Evolutionary conservation across 805 yeast genomes (phyloP), one percentile per base, ranked within the genome.

Genomic region (Wickerhamiella domercqiae): DNA sequence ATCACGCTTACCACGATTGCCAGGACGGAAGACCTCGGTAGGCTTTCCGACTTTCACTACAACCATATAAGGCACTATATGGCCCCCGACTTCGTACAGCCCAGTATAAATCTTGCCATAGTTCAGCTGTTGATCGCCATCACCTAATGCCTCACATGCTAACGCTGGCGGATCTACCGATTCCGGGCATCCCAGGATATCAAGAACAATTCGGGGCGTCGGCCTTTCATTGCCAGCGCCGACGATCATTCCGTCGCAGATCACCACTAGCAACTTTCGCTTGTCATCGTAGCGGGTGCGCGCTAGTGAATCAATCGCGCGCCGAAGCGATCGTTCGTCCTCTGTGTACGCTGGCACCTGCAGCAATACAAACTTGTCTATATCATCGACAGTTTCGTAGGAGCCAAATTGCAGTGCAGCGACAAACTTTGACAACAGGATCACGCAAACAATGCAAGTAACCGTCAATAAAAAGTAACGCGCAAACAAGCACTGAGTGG

Each of bases 1-100:
- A 49, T 72, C 78, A 51, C 78, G 71, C 55, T 72, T 72, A 53
- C 78, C 78, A 50, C 78, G 64, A 53, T 72, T 72, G 43, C 78
- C 78, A 11, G 78, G 78, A 35, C 68, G 54, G 39, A 63, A 63
- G 11, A 66, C 67, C 52, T 72, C 78, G 7, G 64, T 68, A 2
- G 76, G 74, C 21, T 73, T 69, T 32, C 78, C 78, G 39, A 73
- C 71, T 53, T 72, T 72, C 34, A 72, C 76, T 39, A 72, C 52
- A 4, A 69, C 69, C 34, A 72, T 50, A 44, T 70, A 60, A 0
- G 78, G 78, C 21, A 71, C 70, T 32, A 71, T 67, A 21, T 62
- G 64, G 40, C 73, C 77, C 34, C 66, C 63, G 32, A 67, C 70
- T 43, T 71, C 73, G 51, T 72, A 72, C 37, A 72, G 63, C 2